Evolutionary conservation across 345 rosid species (phyloP).

Genomic region (Excoecaria agallocha): DNA sequence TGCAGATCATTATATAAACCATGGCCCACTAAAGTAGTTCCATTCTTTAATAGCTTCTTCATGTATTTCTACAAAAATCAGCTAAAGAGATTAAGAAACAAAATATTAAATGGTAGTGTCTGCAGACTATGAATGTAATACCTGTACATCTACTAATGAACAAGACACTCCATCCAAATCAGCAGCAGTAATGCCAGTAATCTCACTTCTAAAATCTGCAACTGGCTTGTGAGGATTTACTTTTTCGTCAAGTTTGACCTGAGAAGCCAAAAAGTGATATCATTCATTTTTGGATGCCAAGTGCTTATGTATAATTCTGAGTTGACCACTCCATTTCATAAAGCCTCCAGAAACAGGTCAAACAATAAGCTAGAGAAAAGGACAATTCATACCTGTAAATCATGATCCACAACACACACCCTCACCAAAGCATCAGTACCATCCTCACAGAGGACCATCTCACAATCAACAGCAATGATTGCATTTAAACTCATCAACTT

Average conservation of each 20-base stretch:
- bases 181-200: constrained; percentile 71
- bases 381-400: constrained; percentile 53
- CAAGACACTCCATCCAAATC: constrained; percentile 63
- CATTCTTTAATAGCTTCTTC: constrained; percentile 61
- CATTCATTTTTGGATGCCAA: neutral
- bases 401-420: constrained; percentile 69
- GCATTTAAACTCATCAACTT: constrained; percentile 40
- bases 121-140: constrained; percentile 18
- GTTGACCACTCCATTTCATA: neutral
- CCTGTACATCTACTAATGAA: constrained; percentile 78
- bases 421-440: constrained; percentile 85
- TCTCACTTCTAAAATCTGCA: constrained; percentile 62
- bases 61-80: constrained; percentile 49
- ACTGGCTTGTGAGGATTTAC: constrained; percentile 70
- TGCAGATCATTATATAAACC: constrained; percentile 70
- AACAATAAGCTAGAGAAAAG: neutral
- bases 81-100: constrained; percentile 21
- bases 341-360: neutral
- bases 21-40: constrained; percentile 79
- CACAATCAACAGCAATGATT: constrained; percentile 90
- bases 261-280: constrained; percentile 21
- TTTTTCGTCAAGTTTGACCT: constrained; percentile 74
- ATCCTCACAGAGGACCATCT: constrained; percentile 96
- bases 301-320: neutral
- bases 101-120: constrained; percentile 1